Conservation (phyloP, 1,284 basidiomycete species). For the Cutaneotrichosporon arboriforme region DNA sequence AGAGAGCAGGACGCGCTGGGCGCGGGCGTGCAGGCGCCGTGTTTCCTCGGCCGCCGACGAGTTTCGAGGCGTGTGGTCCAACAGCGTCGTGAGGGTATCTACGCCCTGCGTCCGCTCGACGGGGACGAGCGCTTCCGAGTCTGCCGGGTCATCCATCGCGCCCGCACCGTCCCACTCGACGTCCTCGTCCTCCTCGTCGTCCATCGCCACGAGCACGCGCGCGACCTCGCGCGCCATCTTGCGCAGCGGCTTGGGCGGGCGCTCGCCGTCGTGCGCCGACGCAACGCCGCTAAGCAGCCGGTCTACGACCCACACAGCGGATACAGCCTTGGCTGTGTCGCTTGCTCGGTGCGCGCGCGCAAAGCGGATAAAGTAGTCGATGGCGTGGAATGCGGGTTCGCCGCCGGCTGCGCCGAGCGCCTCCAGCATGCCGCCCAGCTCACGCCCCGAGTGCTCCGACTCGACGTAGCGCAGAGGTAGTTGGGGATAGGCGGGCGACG, state of each 20-base stretch:
- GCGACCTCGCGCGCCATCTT: conserved; percentile 63
- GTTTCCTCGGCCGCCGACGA: conserved; percentile 29
- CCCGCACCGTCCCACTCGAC: conserved; percentile 59
- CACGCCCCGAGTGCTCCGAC: conserved; percentile 55
- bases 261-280: conserved; percentile 39
- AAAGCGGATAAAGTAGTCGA: conserved; percentile 73
- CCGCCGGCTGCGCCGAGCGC: conserved; percentile 63
- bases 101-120: conserved; percentile 60
- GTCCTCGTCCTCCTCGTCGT: conserved; percentile 65
- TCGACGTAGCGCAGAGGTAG: conserved; percentile 59
- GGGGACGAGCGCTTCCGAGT: conserved; percentile 36
- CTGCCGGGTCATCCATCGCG: conserved; percentile 10
- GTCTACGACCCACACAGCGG: conserved; percentile 77
- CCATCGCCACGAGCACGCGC: conserved; percentile 61
- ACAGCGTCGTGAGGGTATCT: conserved; percentile 42
- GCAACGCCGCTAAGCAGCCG: conserved; percentile 67
- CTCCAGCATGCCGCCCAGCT: conserved; percentile 64
- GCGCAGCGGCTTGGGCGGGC: conserved; percentile 53
- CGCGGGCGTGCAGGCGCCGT: conserved; percentile 38
- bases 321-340: conserved; percentile 53
- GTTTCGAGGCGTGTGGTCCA: conserved; percentile 31
- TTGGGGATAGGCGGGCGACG: conserved; percentile 29
- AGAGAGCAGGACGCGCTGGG: conserved; percentile 53
- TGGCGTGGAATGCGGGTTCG: conserved; percentile 62
- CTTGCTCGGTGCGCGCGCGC: conserved; percentile 47